Conservation (phyloP, 148 eudicot genomes). For the Polygonum aviculare region DNA sequence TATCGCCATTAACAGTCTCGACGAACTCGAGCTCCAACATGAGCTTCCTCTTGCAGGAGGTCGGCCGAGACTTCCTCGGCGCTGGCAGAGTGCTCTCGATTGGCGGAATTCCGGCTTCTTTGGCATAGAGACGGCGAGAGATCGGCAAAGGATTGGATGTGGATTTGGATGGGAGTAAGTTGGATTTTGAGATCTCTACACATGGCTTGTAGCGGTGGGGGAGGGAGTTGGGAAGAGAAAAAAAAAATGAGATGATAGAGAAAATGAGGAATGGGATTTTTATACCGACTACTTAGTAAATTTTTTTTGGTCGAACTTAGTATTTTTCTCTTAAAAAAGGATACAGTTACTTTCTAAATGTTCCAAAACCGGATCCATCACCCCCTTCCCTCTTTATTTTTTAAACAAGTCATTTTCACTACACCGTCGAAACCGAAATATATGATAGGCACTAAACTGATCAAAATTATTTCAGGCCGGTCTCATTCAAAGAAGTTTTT, state of each 20-base stretch:
- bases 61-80: slow-evolving; percentile 4
- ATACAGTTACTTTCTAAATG: too few species aligned
- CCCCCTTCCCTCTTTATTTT: too few species aligned
- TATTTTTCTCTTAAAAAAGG: too few species aligned
- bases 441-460: not conserved
- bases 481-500: too few species aligned
- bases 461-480: too few species aligned
- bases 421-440: not conserved
- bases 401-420: too few species aligned
- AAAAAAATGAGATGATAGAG: too few species aligned
- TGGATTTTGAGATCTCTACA: slow-evolving; percentile 2
- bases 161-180: not conserved
- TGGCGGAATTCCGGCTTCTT: not conserved
- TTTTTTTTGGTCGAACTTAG: too few species aligned
- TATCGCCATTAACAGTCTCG: not conserved
- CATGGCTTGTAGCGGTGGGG: not conserved
- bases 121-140: not conserved
- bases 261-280: too few species aligned
- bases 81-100: slow-evolving; percentile 10
- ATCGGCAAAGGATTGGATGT: not conserved
- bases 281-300: too few species aligned
- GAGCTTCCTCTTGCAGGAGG: slow-evolving; percentile 6
- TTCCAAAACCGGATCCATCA: too few species aligned
- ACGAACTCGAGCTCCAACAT: not conserved
- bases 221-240: not conserved